Conservation (phyloP, 2,329 filamentous ascomycete genomes). For the Passalora sequoiae region DNA sequence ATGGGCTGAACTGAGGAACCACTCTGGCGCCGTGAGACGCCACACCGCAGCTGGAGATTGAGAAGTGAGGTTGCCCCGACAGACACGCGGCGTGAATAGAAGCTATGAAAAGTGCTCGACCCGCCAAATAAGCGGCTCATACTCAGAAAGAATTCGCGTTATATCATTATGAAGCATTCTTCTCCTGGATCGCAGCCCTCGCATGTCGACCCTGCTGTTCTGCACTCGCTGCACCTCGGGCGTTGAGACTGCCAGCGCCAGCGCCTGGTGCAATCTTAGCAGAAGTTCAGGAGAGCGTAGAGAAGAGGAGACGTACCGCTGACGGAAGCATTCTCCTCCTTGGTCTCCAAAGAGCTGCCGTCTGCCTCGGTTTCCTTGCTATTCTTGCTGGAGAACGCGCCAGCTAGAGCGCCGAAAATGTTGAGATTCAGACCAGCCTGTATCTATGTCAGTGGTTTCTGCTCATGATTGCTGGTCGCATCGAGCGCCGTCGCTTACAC, state of each 20-base stretch:
- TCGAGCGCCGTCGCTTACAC: slow-evolving; percentile 21
- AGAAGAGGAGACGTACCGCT: slow-evolving; percentile 24
- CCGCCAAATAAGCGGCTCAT: no score
- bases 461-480: not conserved
- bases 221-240: slow-evolving; percentile 23
- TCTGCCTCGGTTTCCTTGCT: slow-evolving; percentile 30
- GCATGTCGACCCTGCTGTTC: slow-evolving; percentile 26
- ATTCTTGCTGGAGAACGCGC: slow-evolving; percentile 33
- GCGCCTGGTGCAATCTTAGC: no score
- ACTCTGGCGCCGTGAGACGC: no score
- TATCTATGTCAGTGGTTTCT: not conserved
- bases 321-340: slow-evolving; percentile 26
- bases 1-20: slow-evolving; percentile 25
- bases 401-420: slow-evolving; percentile 34
- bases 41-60: no score
- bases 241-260: slow-evolving; percentile 26
- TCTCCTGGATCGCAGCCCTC: slow-evolving; percentile 20
- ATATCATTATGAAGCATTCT: slow-evolving; percentile 8
- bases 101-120: no score
- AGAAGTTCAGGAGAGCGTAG: no score
- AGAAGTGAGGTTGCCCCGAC: no score
- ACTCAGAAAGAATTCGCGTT: no score
- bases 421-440: slow-evolving; percentile 37
- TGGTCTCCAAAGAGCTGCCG: slow-evolving; percentile 30
- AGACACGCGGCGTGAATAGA: no score